Base-by-base conservation (phyloP, 2,329 filamentous ascomycete genomes). In the Microsporum ferrugineum region DNA sequence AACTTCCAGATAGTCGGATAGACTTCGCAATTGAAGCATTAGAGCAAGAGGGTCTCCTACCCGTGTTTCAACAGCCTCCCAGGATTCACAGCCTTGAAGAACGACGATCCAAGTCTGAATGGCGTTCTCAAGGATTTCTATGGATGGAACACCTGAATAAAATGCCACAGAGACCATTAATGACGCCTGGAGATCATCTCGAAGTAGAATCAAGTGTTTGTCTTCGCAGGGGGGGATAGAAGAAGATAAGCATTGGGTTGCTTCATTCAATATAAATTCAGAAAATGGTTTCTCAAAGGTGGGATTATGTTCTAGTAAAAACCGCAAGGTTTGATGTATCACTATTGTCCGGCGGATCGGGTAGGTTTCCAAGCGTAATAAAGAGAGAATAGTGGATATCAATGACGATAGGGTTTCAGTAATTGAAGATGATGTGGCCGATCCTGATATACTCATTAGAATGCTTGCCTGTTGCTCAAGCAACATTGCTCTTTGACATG, bases 1-100 rank as follows among this genome's bases (percentile, higher is more conserved):
- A 45, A 84, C 79, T 57, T 80, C 79, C 3, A 85, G 75, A 65
- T 79, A 86, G 61, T 84, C 81, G 5, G 79, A 75, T 45, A 83
- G 71, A 1, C 78, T 76, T 60, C 79, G 76, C 41, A 87, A 71
- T 57, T 84, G 79, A 34, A 76, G 67, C 12, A 82, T 64, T 69
- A 82, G 78, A 53, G 73, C 71, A 17, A 77, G 74, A 5, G 76
- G 66, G 65, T 83, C 77, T 53, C 83, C 80, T n/a, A 87, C 68
- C 12, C 71, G 69, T 10, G 71, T 67, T 12, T 72, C 62, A 17
- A 85, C 65, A 5, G 73, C 70, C 5, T 72, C 66, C 70, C 75
- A 72, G 38, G 76, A 74, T 45, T 71, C 64, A 64, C 82, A 79
- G 31, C 75, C 70, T 53, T 69, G 71, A 33, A 77, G 69, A 58